Conservation (phyloP, 176 grass and related monocot species). For the Neostapfia colusana region DNA sequence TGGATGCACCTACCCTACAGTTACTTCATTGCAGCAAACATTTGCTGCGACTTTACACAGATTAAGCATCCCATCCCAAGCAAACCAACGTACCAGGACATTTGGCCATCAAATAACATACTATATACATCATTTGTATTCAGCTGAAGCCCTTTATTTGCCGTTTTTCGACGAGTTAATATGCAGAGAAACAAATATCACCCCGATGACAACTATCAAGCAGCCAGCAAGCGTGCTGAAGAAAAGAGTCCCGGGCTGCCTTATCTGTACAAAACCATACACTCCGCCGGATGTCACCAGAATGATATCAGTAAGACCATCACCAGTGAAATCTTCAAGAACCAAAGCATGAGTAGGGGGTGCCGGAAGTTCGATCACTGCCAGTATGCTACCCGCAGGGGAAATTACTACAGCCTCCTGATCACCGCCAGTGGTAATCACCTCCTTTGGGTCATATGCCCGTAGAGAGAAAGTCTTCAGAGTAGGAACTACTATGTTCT, state of each 20-base stretch:
- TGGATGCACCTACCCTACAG: too few species aligned
- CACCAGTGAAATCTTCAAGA: conserved; percentile 80
- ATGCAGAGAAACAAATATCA: conserved; percentile 87
- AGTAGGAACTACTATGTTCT: conserved; percentile 84
- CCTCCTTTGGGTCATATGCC: conserved; percentile 52
- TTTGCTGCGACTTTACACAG: not conserved
- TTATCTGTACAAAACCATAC: conserved; percentile 80
- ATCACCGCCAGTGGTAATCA: conserved; percentile 76
- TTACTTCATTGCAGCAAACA: not conserved
- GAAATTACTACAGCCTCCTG: conserved; percentile 89
- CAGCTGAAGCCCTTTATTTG: conserved; percentile 57
- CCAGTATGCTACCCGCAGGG: conserved; percentile 61
- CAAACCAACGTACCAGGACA: conserved; percentile 10
- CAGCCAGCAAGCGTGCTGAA: conserved; percentile 92
- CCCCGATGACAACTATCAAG: conserved; percentile 81
- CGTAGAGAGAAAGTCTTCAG: conserved; percentile 70
- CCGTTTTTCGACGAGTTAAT: conserved; percentile 57
- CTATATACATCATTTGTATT: conserved; percentile 36
- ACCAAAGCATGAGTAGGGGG: conserved; percentile 68
- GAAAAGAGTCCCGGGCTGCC: conserved; percentile 90
- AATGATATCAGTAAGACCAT: conserved; percentile 78
- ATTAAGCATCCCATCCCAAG: not conserved
- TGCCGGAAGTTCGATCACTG: conserved; percentile 69
- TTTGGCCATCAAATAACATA: not conserved
- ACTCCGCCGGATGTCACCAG: conserved; percentile 67